These are phyloP conservation scores for Warburgia ugandensis DNA, from an alignment of 164 flowering plant genomes.

Conservation along the genomic window DNA sequence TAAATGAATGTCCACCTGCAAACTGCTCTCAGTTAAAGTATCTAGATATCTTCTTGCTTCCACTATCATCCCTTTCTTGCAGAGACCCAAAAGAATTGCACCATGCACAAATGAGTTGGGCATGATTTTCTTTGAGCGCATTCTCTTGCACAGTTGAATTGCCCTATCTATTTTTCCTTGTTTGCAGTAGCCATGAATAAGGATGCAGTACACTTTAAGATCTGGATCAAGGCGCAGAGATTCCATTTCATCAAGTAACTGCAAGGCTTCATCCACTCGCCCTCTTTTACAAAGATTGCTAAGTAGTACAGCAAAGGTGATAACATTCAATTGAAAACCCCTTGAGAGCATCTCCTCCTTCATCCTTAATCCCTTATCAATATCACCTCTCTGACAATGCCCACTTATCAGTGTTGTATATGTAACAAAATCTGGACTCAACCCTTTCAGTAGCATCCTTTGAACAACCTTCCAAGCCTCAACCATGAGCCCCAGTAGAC, in stretches of 20 bases:
- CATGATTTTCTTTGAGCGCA: constrained; percentile 34
- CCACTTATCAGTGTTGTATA: constrained; percentile 51
- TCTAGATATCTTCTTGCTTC: constrained; percentile 54
- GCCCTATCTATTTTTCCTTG: constrained; percentile 47
- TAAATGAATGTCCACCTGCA: constrained; percentile 29
- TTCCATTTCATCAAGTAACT: constrained; percentile 46
- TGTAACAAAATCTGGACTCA: constrained; percentile 35
- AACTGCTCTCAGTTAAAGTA: constrained; percentile 20
- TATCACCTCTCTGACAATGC: constrained; percentile 41
- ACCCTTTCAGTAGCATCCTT: constrained; percentile 36
- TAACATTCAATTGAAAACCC: constrained; percentile 35
- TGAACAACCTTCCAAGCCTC: constrained; percentile 35
- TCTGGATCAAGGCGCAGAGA: constrained; percentile 42
- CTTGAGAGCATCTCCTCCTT: constrained; percentile 37
- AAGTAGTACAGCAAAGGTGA: constrained; percentile 42
- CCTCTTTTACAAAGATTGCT: constrained; percentile 56
- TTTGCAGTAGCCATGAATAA: constrained; percentile 65
- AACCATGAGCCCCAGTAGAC: constrained; percentile 33
- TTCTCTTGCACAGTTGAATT: constrained; percentile 32
- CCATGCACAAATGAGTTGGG: constrained; percentile 37
- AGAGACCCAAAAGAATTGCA: constrained; percentile 41
- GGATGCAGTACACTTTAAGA: constrained; percentile 43
- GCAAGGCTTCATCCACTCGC: constrained; percentile 37
- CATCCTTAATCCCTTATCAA: constrained; percentile 43
- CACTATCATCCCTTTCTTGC: constrained; percentile 40